These are phyloP conservation scores for Halenospora varia DNA, from an alignment of 495 filamentous ascomycete genomes.

Conservation along the genomic window DNA sequence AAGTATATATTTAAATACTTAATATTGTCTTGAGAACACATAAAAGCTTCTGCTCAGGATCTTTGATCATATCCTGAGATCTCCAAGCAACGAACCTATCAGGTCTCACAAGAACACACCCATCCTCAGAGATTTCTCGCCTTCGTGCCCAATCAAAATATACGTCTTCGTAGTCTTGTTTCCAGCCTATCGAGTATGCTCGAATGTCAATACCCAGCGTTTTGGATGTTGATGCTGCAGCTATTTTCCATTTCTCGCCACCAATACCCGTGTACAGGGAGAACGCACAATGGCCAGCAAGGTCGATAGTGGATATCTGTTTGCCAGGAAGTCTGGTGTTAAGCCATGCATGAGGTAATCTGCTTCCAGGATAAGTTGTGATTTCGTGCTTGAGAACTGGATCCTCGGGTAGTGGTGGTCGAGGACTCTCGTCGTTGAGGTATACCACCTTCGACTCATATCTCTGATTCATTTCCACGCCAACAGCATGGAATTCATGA, in stretches of 20 bases:
- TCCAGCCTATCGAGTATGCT: slow-evolving; percentile 41
- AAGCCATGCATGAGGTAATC: slow-evolving; percentile 52
- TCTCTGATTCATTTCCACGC: slow-evolving; percentile 47
- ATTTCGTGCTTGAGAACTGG: slow-evolving; percentile 33
- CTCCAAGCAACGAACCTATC: slow-evolving; percentile 46
- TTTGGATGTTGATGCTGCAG: slow-evolving; percentile 29
- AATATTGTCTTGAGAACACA: slow-evolving; percentile 26
- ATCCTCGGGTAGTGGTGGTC: slow-evolving; percentile 22
- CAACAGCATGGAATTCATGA: slow-evolving; percentile 46
- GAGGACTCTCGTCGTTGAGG: slow-evolving; percentile 33
- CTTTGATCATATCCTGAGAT: slow-evolving; percentile 19
- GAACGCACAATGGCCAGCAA: slow-evolving; percentile 48
- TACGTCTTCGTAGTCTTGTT: slow-evolving; percentile 47
- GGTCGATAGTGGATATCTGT: slow-evolving; percentile 45
- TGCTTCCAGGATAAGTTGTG: slow-evolving; percentile 46
- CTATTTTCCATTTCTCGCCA: slow-evolving; percentile 45
- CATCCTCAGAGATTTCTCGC: slow-evolving; percentile 46
- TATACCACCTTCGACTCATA: slow-evolving; percentile 36
- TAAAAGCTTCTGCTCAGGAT: slow-evolving; percentile 24
- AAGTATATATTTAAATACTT: neutral
- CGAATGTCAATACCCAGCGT: slow-evolving; percentile 36
- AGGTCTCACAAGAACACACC: slow-evolving; percentile 44
- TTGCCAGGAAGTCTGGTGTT: slow-evolving; percentile 37
- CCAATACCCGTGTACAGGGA: slow-evolving; percentile 45
- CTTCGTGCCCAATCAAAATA: slow-evolving; percentile 46